Evolutionary conservation across 805 yeast genomes (phyloP).

Genomic region (Diddensiella transvaalensis): DNA sequence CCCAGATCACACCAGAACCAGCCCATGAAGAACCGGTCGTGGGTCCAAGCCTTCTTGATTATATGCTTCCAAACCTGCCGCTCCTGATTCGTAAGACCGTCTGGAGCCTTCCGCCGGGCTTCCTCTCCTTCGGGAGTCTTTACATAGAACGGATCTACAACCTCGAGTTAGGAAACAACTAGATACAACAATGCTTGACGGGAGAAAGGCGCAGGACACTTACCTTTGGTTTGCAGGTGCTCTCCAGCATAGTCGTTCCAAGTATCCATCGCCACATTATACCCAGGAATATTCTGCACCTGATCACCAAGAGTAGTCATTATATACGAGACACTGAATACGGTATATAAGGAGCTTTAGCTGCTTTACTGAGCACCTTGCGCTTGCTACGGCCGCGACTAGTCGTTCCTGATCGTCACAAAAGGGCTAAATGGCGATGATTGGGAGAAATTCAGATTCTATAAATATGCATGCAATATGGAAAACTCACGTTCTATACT

Average conservation of each 20-base stretch:
- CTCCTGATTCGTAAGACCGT: slow-evolving; percentile 54
- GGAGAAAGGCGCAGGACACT: slow-evolving; percentile 7
- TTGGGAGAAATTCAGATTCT: no score
- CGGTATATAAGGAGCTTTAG: no score
- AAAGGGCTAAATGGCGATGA: no score
- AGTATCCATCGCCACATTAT: slow-evolving; percentile 48
- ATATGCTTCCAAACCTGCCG: slow-evolving; percentile 65
- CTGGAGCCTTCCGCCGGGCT: slow-evolving; percentile 58
- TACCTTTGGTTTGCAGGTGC: slow-evolving; percentile 51
- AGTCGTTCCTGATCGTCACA: no score
- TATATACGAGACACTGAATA: no score
- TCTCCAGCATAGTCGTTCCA: slow-evolving; percentile 68
- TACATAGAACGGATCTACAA: slow-evolving; percentile 33
- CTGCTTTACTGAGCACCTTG: no score
- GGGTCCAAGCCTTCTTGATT: slow-evolving; percentile 80
- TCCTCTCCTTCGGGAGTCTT: slow-evolving; percentile 46
- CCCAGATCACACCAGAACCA: slow-evolving; percentile 65
- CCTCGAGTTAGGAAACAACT: neutral
- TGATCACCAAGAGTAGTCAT: neutral
- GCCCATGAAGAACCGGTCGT: slow-evolving; percentile 80
- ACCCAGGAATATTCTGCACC: slow-evolving; percentile 56
- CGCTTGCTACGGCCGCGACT: no score
- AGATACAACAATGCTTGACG: neutral
- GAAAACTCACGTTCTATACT: no score
- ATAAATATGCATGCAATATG: no score